Evolutionary conservation across 2,329 filamentous ascomycete species (phyloP), one percentile per base, ranked within the genome.

Genomic region (Ceratocystis diversiconidia): DNA sequence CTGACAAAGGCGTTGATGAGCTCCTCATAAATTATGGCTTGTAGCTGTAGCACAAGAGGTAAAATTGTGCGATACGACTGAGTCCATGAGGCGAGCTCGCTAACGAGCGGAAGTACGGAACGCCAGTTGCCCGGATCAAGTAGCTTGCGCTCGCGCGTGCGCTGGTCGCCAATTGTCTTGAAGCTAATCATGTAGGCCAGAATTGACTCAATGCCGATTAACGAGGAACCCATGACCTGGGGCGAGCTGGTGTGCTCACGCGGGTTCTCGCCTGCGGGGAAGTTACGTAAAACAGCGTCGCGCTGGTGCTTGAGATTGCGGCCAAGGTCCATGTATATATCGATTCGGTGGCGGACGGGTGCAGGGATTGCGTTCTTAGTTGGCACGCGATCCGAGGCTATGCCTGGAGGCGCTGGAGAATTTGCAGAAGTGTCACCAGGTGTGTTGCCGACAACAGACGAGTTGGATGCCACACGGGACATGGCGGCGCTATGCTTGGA

Each of bases 151-250:
- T 78, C 75, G n/a, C 79, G 69, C 30, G 74, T 72, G 3, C 79
- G 76, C 10, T 73, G 73, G 57, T 78, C 75, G 71, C 79, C 79
- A 57, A 79, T 73, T 1, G 79, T 75, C 68, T 81, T 76, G 71
- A 84, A 83, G 1, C 77, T 76, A 15, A 81, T 73, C 74, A 84
- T 79, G 69, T 82, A 85, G 4, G 79, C 76, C 64, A 82, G 71
- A 22, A 80, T 75, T 71, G 79, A 79, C 69, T 82, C 80, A 7
- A 82, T 72, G 43, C 77, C 76, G 10, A 80, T 73, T 0, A 75
- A 75, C 36, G 74, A 75, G 41, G 75, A 75, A n/a, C 75, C 73
- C 69, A 77, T 78, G 5, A 72, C 64, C n/a, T 74, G 72, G 44
- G 72, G 70, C 55, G 55, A 59, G 5, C 12, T 10, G 1, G 55